These are phyloP conservation scores for Penicillium chermesinum DNA, from an alignment of 495 filamentous ascomycete genomes.

Conservation along the genomic window DNA sequence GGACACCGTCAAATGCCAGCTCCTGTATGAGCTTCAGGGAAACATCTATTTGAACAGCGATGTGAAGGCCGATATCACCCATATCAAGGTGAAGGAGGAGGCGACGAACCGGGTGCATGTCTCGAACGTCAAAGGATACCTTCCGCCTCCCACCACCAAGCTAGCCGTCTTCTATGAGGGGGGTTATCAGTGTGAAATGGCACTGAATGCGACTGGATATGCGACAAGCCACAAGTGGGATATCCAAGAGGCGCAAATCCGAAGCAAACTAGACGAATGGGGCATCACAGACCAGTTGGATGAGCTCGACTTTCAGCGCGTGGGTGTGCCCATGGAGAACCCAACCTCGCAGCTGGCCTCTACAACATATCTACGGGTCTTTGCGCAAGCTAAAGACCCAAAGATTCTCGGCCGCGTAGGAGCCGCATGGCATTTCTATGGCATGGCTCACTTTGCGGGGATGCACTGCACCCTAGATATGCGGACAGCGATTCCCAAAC, in stretches of 20 bases:
- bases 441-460: constrained; percentile 15
- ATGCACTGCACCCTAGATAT: constrained; percentile 26
- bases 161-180: constrained; percentile 45
- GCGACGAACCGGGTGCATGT: constrained; percentile 36
- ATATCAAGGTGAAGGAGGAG: constrained; percentile 32
- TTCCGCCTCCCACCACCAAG: constrained; percentile 53
- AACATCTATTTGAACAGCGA: constrained; percentile 48
- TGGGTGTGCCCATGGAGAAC: constrained; percentile 21
- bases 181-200: constrained; percentile 41
- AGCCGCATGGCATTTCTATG: constrained; percentile 28
- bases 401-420: constrained; percentile 12
- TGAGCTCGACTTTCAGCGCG: constrained; percentile 12
- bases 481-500: constrained; percentile 24
- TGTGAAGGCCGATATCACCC: constrained; percentile 43
- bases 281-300: too few relatives aligned
- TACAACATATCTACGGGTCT: constrained; percentile 32
- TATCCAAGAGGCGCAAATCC: constrained; percentile 31
- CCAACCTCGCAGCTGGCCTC: constrained; percentile 18
- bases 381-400: constrained; percentile 12
- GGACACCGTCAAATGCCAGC: constrained; percentile 46
- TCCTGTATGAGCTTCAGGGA: constrained; percentile 56
- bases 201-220: constrained; percentile 39
- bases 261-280: constrained; percentile 19
- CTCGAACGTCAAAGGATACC: constrained; percentile 35
- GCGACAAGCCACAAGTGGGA: constrained; percentile 39